Evolutionary conservation across 129 eudicot genomes (phyloP).

Genomic region (Helichrysum umbraculigerum): DNA sequence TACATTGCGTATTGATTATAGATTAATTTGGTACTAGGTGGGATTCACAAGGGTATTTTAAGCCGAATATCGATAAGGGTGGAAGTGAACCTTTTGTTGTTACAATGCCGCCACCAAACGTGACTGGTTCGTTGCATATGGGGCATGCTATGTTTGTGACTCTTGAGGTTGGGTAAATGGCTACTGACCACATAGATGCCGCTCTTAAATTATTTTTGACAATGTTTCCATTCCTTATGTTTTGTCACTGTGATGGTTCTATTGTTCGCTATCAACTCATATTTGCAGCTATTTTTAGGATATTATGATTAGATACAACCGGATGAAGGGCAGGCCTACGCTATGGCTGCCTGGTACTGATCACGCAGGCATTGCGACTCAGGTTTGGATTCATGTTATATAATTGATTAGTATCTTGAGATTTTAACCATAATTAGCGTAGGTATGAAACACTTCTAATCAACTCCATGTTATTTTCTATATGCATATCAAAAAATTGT

Average conservation of each 20-base stretch:
- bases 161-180: slow-evolving; percentile 73
- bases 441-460: background rate
- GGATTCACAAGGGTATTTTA: slow-evolving; percentile 98
- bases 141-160: slow-evolving; percentile 99
- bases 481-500: too few species aligned
- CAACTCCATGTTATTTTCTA: too few species aligned
- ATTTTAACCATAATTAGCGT: background rate
- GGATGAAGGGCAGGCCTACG: slow-evolving; percentile 94
- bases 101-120: slow-evolving; percentile 99
- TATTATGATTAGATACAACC: slow-evolving; percentile 90
- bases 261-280: slow-evolving; percentile 7
- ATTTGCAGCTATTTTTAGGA: slow-evolving; percentile 52
- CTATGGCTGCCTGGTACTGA: slow-evolving; percentile 99
- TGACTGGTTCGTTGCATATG: slow-evolving; percentile 99
- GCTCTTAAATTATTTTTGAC: background rate
- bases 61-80: slow-evolving; percentile 69
- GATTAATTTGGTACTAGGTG: slow-evolving; percentile 59
- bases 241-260: background rate
- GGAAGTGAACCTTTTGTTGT: slow-evolving; percentile 77
- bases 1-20: slow-evolving; percentile 8
- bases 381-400: slow-evolving; percentile 46
- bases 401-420: background rate
- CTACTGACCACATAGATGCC: slow-evolving; percentile 1
- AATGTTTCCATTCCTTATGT: background rate
- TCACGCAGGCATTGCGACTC: slow-evolving; percentile 99